phyloP scores from a whole-genome alignment of 2,329 filamentous ascomycete species.

The Stachybotrys echinatus region DNA sequence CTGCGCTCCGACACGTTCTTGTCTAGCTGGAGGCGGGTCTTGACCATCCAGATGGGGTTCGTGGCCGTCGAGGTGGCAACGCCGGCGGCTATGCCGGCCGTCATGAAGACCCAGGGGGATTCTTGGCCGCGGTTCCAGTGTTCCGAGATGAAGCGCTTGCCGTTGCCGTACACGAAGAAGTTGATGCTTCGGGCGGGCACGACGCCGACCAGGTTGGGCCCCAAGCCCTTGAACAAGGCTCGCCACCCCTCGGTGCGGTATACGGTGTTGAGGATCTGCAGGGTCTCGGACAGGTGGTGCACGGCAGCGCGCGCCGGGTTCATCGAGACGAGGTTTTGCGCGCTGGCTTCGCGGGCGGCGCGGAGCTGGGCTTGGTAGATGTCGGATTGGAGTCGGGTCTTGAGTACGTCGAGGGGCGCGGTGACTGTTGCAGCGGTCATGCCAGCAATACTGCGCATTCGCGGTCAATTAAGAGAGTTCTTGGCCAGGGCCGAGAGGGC shows the following conservation, averaged over 20 bases:
- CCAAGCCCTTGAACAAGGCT: conserved; percentile 88
- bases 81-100: conserved; percentile 71
- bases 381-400: conserved; percentile 88
- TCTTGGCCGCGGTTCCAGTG: conserved; percentile 67
- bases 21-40: conserved; percentile 88
- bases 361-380: conserved; percentile 85
- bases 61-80: conserved; percentile 85
- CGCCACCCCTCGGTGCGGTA: conserved; percentile 77
- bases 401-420: conserved; percentile 87
- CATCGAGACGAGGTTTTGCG: conserved; percentile 42
- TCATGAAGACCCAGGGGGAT: conserved; percentile 70
- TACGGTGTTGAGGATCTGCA: conserved; percentile 78
- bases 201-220: conserved; percentile 84
- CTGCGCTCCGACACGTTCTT: conserved; percentile 67
- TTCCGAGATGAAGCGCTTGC: conserved; percentile 75
- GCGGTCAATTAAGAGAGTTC: neutral
- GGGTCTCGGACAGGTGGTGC: conserved; percentile 77
- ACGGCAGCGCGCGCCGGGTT: conserved; percentile 60
- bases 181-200: conserved; percentile 88
- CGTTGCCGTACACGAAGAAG: conserved; percentile 90
- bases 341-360: conserved; percentile 56
- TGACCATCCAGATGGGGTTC: conserved; percentile 95
- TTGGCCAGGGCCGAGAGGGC: neutral
- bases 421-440: conserved; percentile 93
- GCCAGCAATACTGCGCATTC: conserved; percentile 62